These are phyloP conservation scores for Gonapodya sp. DNA, from an alignment of 192 early-diverging fungal genomes.

Conservation along the genomic window DNA sequence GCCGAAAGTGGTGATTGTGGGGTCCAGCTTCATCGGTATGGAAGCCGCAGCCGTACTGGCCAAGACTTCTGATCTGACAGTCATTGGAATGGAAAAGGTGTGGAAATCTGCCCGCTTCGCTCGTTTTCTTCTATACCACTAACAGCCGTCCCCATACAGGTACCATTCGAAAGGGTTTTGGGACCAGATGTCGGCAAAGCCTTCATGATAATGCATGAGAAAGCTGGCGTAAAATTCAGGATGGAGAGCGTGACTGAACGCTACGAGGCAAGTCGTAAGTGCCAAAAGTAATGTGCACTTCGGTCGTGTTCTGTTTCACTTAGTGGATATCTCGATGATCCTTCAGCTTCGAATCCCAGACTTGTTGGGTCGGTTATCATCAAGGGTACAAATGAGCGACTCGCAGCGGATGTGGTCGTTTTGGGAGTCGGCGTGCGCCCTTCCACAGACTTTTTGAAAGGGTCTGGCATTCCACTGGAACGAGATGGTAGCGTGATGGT, in stretches of 20 bases:
- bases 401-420: conserved; percentile 41
- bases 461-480: conserved; percentile 26
- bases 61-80: conserved; percentile 34
- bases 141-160: too few relatives aligned
- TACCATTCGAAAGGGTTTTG: conserved; percentile 42
- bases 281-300: too few relatives aligned
- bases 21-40: conserved; percentile 53
- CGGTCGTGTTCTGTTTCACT: background rate
- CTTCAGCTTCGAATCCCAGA: conserved; percentile 11
- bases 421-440: conserved; percentile 43
- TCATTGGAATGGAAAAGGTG: conserved; percentile 41
- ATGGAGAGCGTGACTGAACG: conserved; percentile 25
- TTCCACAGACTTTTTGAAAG: conserved; percentile 36
- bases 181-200: conserved; percentile 35
- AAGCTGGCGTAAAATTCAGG: conserved; percentile 34
- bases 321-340: background rate
- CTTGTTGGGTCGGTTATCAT: conserved; percentile 30
- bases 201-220: conserved; percentile 27
- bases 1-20: conserved; percentile 45
- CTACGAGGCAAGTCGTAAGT: conserved; percentile 17
- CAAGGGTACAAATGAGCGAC: conserved; percentile 16
- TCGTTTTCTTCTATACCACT: too few relatives aligned
- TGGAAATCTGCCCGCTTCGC: too few relatives aligned
- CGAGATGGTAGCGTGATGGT: conserved; percentile 38
- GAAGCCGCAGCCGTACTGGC: conserved; percentile 38